Percentiles rank a stretch among this genome's conserved stretches.
Conservation (phyloP, 768 basidiomycete genomes). For the Scleroderma citrinum region DNA sequence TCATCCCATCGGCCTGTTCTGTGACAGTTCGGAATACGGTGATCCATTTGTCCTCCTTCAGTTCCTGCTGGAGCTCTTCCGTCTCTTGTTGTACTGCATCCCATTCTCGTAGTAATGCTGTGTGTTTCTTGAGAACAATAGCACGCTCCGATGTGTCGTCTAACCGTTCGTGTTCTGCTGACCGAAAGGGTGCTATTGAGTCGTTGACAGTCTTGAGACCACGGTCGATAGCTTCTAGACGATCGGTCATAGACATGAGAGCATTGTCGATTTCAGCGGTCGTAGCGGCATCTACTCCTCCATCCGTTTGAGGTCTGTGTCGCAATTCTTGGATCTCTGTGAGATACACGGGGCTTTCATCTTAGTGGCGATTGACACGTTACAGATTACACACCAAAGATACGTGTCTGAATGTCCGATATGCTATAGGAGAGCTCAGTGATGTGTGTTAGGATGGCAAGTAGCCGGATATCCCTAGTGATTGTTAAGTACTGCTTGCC, state of each 20-base stretch:
- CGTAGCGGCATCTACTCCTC: slow-evolving; percentile 48
- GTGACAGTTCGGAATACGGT: slow-evolving; percentile 91
- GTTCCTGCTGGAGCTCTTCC: slow-evolving; percentile 78
- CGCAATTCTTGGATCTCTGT: slow-evolving; percentile 90
- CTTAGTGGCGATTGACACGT: neutral
- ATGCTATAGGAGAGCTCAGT: slow-evolving; percentile 83
- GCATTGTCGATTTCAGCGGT: slow-evolving; percentile 77
- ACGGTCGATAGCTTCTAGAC: slow-evolving; percentile 63
- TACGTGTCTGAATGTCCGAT: slow-evolving; percentile 86
- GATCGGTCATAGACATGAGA: slow-evolving; percentile 72
- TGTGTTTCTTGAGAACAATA: slow-evolving; percentile 66
- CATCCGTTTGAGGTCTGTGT: slow-evolving; percentile 70
- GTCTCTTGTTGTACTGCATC: slow-evolving; percentile 73
- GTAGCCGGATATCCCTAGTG: slow-evolving; percentile 62
- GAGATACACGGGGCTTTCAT: slow-evolving; percentile 9
- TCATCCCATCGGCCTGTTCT: slow-evolving; percentile 96
- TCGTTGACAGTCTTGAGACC: slow-evolving; percentile 68
- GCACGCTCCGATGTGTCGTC: slow-evolving; percentile 35
- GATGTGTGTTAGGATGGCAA: slow-evolving; percentile 79
- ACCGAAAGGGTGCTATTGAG: slow-evolving; percentile 54
- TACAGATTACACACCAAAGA: slow-evolving; percentile 56
- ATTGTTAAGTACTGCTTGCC: slow-evolving; percentile 20
- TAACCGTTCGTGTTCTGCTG: slow-evolving; percentile 40
- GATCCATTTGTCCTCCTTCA: slow-evolving; percentile 97
- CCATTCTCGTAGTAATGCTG: slow-evolving; percentile 72